Conservation (phyloP, 169 alveolate species). For the Cryptosporidium meleagridis region DNA sequence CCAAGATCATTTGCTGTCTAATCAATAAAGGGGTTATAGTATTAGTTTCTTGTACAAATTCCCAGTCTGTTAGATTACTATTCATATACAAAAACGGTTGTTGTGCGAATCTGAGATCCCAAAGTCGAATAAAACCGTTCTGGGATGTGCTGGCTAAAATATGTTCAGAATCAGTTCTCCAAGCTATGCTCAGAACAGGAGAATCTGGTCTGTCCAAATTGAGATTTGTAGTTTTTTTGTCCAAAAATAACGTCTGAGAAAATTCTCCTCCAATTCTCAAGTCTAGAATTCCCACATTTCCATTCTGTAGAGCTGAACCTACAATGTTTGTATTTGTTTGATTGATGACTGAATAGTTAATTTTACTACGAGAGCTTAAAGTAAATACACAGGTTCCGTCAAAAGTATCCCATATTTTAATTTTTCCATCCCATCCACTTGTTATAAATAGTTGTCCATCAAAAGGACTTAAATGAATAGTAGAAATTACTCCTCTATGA, state of each 20-base stretch:
- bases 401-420: slow-evolving; percentile 60
- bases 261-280: slow-evolving; percentile 54
- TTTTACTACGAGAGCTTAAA: background rate
- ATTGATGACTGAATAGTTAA: slow-evolving; percentile 8
- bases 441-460: slow-evolving; percentile 66
- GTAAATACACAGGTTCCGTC: slow-evolving; percentile 15
- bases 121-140: slow-evolving; percentile 85
- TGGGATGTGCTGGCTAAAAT: slow-evolving; percentile 83
- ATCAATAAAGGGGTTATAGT: slow-evolving; percentile 4
- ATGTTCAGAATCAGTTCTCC: slow-evolving; percentile 50
- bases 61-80: slow-evolving; percentile 52
- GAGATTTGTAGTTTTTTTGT: slow-evolving; percentile 21
- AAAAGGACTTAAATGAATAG: slow-evolving; percentile 20
- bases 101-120: slow-evolving; percentile 87
- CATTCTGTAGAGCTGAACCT: slow-evolving; percentile 32
- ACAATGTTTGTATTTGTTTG: slow-evolving; percentile 9
- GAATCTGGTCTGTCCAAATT: slow-evolving; percentile 15
- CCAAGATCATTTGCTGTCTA: background rate
- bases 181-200: slow-evolving; percentile 29
- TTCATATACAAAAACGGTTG: slow-evolving; percentile 61
- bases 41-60: slow-evolving; percentile 40
- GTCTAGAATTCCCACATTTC: slow-evolving; percentile 38
- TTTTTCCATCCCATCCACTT: slow-evolving; percentile 62
- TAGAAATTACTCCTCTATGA: slow-evolving; percentile 66
- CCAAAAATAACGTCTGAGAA: slow-evolving; percentile 33